Conservation (phyloP, 2,329 filamentous ascomycete genomes). For the Colletotrichum sp. region DNA sequence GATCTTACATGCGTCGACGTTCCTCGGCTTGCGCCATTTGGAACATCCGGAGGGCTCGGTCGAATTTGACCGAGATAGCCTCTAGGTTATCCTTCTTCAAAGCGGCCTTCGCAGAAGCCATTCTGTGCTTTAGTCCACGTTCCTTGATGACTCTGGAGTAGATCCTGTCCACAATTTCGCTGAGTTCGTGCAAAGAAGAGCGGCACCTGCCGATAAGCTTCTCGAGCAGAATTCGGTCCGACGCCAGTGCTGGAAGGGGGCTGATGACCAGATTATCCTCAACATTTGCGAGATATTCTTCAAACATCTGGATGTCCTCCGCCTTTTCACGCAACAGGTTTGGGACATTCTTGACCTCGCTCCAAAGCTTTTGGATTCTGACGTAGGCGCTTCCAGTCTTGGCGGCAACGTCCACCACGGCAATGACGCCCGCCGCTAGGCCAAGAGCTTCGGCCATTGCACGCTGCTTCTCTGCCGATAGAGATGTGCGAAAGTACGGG, state of each 20-base stretch:
- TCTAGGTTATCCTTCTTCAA: not conserved
- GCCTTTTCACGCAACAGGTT: not conserved
- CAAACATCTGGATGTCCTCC: not conserved
- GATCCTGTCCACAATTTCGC: not conserved
- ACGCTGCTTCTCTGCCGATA: too few species aligned
- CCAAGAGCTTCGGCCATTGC: conserved; percentile 9
- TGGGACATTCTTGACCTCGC: not conserved
- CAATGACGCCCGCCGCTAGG: conserved; percentile 25
- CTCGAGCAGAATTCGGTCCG: not conserved
- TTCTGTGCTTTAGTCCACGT: not conserved
- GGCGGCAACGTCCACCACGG: conserved; percentile 26
- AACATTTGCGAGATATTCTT: not conserved
- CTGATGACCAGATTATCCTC: not conserved
- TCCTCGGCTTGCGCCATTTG: not conserved
- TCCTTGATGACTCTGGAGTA: too few species aligned
- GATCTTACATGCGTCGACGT: not conserved
- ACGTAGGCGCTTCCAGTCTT: conserved; percentile 25
- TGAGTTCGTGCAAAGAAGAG: not conserved
- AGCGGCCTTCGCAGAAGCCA: not conserved
- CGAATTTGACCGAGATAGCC: not conserved
- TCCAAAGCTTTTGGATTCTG: conserved; percentile 26
- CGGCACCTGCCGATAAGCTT: not conserved
- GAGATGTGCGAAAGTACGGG: too few species aligned
- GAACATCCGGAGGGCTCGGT: not conserved
- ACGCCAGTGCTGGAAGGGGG: not conserved